These are phyloP conservation scores for Conticribra weissflogii DNA, from an alignment of 108 stramenopile species.

Conservation along the genomic window DNA sequence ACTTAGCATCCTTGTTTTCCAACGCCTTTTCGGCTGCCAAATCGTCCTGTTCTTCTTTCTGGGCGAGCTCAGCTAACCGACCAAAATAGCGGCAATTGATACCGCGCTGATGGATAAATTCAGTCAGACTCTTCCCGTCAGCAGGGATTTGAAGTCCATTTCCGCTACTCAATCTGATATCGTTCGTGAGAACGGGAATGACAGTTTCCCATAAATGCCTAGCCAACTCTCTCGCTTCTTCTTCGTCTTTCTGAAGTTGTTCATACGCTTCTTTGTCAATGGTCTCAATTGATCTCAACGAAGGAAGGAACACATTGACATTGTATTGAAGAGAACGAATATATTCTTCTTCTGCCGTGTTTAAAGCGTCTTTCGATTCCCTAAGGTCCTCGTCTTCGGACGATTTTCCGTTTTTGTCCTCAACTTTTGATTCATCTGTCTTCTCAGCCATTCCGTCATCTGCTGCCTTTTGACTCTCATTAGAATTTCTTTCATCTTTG, in stretches of 20 bases:
- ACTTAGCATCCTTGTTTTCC: constrained; percentile 45
- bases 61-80: constrained; percentile 79
- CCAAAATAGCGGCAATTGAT: constrained; percentile 97
- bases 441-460: constrained; percentile 19
- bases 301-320: constrained; percentile 91
- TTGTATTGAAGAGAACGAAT: constrained; percentile 77
- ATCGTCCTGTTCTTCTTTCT: constrained; percentile 79
- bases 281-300: constrained; percentile 63
- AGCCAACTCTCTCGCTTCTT: constrained; percentile 74
- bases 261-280: constrained; percentile 58
- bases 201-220: constrained; percentile 82
- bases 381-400: not conserved
- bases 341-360: constrained; percentile 76
- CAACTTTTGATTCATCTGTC: constrained; percentile 17
- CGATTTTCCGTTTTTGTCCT: constrained; percentile 3
- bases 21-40: constrained; percentile 46
- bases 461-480: not conserved
- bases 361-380: constrained; percentile 30
- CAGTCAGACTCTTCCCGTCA: constrained; percentile 85
- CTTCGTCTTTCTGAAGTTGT: constrained; percentile 84
- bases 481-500: not conserved
- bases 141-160: constrained; percentile 58
- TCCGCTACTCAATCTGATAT: constrained; percentile 56
- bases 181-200: constrained; percentile 76
- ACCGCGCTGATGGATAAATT: constrained; percentile 88